These are phyloP conservation scores for Pythium guiyangense DNA, from an alignment of 352 stramenopile species.

Conservation along the genomic window DNA sequence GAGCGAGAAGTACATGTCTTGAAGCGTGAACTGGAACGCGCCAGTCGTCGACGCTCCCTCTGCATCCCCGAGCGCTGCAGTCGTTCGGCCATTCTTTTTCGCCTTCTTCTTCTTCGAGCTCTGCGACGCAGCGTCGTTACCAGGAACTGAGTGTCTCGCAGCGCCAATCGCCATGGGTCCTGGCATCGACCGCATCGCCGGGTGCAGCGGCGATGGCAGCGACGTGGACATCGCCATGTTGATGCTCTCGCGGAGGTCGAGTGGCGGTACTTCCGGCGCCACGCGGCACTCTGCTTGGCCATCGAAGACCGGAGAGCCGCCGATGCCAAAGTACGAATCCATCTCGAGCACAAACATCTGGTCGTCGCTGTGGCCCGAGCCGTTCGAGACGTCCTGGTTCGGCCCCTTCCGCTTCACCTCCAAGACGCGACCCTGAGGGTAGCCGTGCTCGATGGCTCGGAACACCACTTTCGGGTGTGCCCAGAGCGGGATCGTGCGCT, in stretches of 20 bases:
- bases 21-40: conserved; percentile 65
- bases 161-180: not conserved
- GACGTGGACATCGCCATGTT: conserved; percentile 77
- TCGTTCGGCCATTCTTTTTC: conserved; percentile 14
- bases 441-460: conserved; percentile 41
- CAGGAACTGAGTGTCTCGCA: not conserved
- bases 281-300: conserved; percentile 29
- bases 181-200: conserved; percentile 4
- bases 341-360: conserved; percentile 85
- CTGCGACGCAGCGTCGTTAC: not conserved
- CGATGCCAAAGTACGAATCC: conserved; percentile 85
- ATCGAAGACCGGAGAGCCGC: conserved; percentile 70
- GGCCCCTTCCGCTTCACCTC: conserved; percentile 74
- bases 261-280: conserved; percentile 40
- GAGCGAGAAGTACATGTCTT: conserved; percentile 74
- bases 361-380: conserved; percentile 42
- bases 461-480: conserved; percentile 76
- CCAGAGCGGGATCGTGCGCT: conserved; percentile 63
- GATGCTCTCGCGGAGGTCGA: conserved; percentile 65
- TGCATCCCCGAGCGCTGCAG: not conserved
- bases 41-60: not conserved
- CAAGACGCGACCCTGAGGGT: conserved; percentile 47
- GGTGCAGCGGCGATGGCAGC: conserved; percentile 30
- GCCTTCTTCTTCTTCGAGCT: conserved; percentile 38
- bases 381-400: conserved; percentile 31